These are phyloP conservation scores for Oryza australiensis DNA, from an alignment of 176 grass and related monocot species.

Conservation along the genomic window DNA sequence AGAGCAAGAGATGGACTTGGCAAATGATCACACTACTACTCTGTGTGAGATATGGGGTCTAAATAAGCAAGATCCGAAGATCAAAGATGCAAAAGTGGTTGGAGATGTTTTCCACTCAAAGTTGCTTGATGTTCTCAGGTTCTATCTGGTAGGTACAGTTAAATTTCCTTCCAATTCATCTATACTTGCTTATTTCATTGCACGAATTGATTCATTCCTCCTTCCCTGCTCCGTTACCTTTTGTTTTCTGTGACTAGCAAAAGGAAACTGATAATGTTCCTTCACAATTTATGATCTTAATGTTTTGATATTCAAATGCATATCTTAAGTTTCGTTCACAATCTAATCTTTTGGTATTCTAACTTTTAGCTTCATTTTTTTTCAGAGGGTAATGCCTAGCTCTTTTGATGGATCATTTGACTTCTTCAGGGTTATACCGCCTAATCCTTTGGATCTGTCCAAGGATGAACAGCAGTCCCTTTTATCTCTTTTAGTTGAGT, in stretches of 20 bases:
- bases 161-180: constrained; percentile 29
- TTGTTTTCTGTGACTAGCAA: constrained; percentile 10
- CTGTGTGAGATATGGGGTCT: constrained; percentile 76
- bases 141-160: constrained; percentile 70
- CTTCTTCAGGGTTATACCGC: constrained; percentile 81
- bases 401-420: constrained; percentile 92
- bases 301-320: constrained; percentile 29
- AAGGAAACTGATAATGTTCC: background rate
- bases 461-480: constrained; percentile 65
- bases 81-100: constrained; percentile 40
- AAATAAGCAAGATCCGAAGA: constrained; percentile 46
- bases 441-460: constrained; percentile 61
- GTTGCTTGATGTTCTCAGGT: constrained; percentile 74
- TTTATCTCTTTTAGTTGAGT: constrained; percentile 74
- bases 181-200: constrained; percentile 15
- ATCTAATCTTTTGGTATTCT: constrained; percentile 25
- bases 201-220: constrained; percentile 21
- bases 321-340: constrained; percentile 1
- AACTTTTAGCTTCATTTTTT: constrained; percentile 17
- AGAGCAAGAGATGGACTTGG: constrained; percentile 39
- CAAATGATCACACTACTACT: constrained; percentile 31
- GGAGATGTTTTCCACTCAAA: constrained; percentile 75
- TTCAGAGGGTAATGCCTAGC: constrained; percentile 62
- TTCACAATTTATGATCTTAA: constrained; percentile 32
- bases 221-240: background rate